Base-by-base conservation (phyloP, 2,329 filamentous ascomycete genomes). In the Ascocoryne sarcoides region DNA sequence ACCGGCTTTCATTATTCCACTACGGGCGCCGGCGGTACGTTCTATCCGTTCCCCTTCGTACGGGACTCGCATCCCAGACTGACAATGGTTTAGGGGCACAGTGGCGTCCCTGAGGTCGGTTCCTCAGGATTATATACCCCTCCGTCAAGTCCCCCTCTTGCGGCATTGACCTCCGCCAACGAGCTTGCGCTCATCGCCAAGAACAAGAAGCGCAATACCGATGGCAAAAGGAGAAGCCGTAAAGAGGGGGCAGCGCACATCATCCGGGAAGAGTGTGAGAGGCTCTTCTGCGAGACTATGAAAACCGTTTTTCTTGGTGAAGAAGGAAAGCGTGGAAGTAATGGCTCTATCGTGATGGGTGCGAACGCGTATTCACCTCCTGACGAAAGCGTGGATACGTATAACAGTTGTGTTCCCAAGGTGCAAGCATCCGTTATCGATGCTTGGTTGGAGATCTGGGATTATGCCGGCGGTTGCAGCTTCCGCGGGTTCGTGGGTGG, bases 261-360 rank as follows among this genome's bases (percentile, higher is more conserved):
- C 72, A 94, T 95, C 76, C 88, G 84, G 85, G 88, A 84, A 88
- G 88, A 95, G 86, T 94, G 89, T 95, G 89, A 95, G 88, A 95
- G 89, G 76, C 90, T 95, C 82, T 94, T 95, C 79, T 95, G 89
- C 71, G 87, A 90, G 82, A 82, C 81, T 76, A 85, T 95, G 80
- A 84, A 78, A 70, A 71, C 81, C 71, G 83, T 85, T 73, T 95
- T 95, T 79, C 84, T 83, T 75, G 89, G 86, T 94, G 88, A 93
- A 82, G 87, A 80, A 82, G 84, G 80, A 79, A 69, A 65, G 69
- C 73, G 70, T 73, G 75, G 68, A 65, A 68, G 70, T 71, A 74
- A 79, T 78, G 82, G 78, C 82, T 90, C 85, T 78, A 77, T 83
- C 78, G 82, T 83, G 76, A 79, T 84, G 79, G 81, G 78, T 90